A percentile compares a stretch with the other conserved stretches of the same genome.
phyloP scores from a whole-genome alignment of 169 alveolate genomes.

The Plasmodium vivax region DNA sequence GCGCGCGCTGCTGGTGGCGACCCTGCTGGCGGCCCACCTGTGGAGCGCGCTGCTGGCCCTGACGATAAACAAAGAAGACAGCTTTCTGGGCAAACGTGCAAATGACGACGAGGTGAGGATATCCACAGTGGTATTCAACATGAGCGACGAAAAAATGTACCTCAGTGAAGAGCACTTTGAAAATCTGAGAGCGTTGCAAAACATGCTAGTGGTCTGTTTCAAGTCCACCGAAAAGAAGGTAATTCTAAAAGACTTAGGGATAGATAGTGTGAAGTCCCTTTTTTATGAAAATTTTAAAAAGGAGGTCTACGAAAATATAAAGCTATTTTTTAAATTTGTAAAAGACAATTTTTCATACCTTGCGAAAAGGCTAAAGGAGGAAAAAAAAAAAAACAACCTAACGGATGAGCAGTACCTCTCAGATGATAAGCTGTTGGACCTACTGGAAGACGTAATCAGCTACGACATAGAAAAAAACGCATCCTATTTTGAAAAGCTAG shows the following conservation, averaged over 20 bases:
- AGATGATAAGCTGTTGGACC: not conserved
- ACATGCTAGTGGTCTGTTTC: not conserved
- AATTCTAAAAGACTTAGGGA: not conserved
- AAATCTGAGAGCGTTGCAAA: constrained; percentile 4
- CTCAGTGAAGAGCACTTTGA: constrained; percentile 1
- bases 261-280: not conserved
- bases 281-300: constrained; percentile 32
- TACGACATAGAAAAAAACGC: constrained; percentile 23
- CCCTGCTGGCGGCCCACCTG: not conserved
- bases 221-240: not conserved
- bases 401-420: not conserved
- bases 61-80: not conserved
- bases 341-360: constrained; percentile 10
- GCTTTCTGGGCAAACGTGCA: not conserved
- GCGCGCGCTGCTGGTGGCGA: not conserved
- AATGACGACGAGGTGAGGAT: not conserved
- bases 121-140: not conserved
- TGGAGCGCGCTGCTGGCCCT: not conserved
- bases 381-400: constrained; percentile 7
- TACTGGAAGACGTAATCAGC: constrained; percentile 20
- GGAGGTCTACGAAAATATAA: constrained; percentile 6
- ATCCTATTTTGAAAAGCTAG: not conserved
- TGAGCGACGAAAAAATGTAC: constrained; percentile 1
- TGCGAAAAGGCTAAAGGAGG: not conserved
- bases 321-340: constrained; percentile 6